phyloP scores from a whole-genome alignment of 495 filamentous ascomycete species.

The Letharia columbiana region DNA sequence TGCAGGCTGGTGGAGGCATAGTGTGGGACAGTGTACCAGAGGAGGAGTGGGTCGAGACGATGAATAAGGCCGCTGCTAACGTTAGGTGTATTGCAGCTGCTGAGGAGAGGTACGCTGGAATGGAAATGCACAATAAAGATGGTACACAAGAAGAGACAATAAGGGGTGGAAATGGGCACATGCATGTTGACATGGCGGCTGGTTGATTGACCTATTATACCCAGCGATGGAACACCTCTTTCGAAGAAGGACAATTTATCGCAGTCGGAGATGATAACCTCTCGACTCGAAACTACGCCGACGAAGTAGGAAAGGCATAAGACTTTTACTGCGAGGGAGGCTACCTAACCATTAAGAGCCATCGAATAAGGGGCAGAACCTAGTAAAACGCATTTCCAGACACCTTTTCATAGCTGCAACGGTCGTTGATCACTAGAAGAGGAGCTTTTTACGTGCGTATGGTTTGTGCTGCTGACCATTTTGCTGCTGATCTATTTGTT shows the following conservation, averaged over 20 bases:
- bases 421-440: neutral
- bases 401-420: neutral
- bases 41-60: constrained; percentile 93
- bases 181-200: constrained; percentile 14
- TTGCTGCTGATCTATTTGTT: neutral
- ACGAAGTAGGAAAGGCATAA: neutral
- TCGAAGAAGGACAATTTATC: neutral
- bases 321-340: neutral
- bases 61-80: constrained; percentile 90
- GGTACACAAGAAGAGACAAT: neutral
- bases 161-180: neutral
- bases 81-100: constrained; percentile 78
- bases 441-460: neutral
- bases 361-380: neutral
- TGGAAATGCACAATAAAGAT: constrained; percentile 30
- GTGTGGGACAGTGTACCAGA: constrained; percentile 92
- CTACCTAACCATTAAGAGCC: neutral
- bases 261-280: neutral
- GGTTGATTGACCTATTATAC: neutral
- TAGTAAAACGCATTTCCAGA: neutral
- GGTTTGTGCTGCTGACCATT: neutral
- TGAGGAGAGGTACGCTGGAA: constrained; percentile 60
- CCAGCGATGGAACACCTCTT: neutral
- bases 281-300: neutral
- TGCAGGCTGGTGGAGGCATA: constrained; percentile 95